Conservation (phyloP, 208 protist species). For the Trypanosoma melophagium region DNA sequence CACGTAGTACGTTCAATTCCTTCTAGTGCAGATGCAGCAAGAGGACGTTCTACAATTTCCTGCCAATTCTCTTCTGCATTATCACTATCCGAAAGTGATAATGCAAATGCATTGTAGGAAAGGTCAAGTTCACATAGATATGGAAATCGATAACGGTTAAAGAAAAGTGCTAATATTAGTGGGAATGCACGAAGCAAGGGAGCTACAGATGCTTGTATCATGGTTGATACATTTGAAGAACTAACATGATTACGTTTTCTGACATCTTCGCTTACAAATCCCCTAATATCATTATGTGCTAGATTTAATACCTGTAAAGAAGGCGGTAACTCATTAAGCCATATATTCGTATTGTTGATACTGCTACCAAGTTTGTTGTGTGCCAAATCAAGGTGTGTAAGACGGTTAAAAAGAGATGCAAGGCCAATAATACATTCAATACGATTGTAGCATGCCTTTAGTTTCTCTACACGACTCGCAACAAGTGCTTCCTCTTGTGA, state of each 20-base stretch:
- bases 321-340: slow-evolving; percentile 59
- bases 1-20: slow-evolving; percentile 1
- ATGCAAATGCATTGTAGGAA: slow-evolving; percentile 61
- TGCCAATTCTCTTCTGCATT: slow-evolving; percentile 47
- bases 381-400: slow-evolving; percentile 59
- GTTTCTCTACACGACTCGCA: slow-evolving; percentile 36
- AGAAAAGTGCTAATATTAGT: slow-evolving; percentile 57
- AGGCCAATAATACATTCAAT: slow-evolving; percentile 66
- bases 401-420: slow-evolving; percentile 44
- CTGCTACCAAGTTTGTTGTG: slow-evolving; percentile 69
- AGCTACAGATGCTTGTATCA: too few species aligned
- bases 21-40: not conserved
- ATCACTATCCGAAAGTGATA: slow-evolving; percentile 55
- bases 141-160: slow-evolving; percentile 46
- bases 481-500: slow-evolving; percentile 55
- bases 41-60: not conserved
- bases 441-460: slow-evolving; percentile 51
- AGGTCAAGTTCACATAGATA: slow-evolving; percentile 41
- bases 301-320: slow-evolving; percentile 70
- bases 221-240: too few species aligned
- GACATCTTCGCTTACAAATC: slow-evolving; percentile 30
- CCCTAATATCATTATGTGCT: slow-evolving; percentile 63
- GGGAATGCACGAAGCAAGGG: slow-evolving; percentile 56
- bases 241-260: not conserved
- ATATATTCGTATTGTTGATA: slow-evolving; percentile 27